Evolutionary conservation across 306 rosid species (phyloP).

Genomic region (Sesbania bispinosa): DNA sequence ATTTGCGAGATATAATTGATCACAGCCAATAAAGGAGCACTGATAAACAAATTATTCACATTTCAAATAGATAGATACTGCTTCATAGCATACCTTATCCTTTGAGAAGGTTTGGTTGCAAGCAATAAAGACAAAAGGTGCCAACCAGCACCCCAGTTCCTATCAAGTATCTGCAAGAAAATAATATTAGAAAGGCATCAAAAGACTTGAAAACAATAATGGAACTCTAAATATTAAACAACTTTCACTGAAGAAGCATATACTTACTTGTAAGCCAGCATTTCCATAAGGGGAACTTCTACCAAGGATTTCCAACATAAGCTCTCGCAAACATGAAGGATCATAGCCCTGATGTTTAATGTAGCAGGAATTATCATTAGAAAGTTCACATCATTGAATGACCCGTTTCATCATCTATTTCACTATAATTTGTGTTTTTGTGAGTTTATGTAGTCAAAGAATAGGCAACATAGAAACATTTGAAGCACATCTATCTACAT

Average conservation of each 20-base stretch:
- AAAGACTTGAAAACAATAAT: slow-evolving; percentile 9
- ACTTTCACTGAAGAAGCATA: not conserved
- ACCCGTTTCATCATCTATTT: slow-evolving; percentile 15
- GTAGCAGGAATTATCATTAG: slow-evolving; percentile 13
- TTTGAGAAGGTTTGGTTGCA: slow-evolving; percentile 71
- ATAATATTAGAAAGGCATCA: slow-evolving; percentile 19
- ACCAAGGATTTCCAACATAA: slow-evolving; percentile 62
- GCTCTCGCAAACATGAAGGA: slow-evolving; percentile 92
- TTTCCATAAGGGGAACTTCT: slow-evolving; percentile 69
- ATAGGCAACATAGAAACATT: not conserved
- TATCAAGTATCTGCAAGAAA: slow-evolving; percentile 84
- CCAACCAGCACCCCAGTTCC: slow-evolving; percentile 99
- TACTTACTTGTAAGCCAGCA: slow-evolving; percentile 72
- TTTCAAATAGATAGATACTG: slow-evolving; percentile 14
- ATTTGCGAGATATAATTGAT: not conserved
- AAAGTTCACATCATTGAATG: slow-evolving; percentile 15
- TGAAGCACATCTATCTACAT: slow-evolving; percentile 2
- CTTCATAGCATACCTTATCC: slow-evolving; percentile 60
- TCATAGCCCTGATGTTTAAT: slow-evolving; percentile 75
- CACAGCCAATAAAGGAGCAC: slow-evolving; percentile 11
- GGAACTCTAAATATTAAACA: slow-evolving; percentile 17
- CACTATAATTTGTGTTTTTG: not conserved
- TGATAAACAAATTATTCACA: slow-evolving; percentile 21
- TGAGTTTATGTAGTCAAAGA: not conserved
- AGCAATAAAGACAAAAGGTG: slow-evolving; percentile 85